Evolutionary conservation across 108 stramenopile species (phyloP).

Genomic region (Poteriospumella lacustris): DNA sequence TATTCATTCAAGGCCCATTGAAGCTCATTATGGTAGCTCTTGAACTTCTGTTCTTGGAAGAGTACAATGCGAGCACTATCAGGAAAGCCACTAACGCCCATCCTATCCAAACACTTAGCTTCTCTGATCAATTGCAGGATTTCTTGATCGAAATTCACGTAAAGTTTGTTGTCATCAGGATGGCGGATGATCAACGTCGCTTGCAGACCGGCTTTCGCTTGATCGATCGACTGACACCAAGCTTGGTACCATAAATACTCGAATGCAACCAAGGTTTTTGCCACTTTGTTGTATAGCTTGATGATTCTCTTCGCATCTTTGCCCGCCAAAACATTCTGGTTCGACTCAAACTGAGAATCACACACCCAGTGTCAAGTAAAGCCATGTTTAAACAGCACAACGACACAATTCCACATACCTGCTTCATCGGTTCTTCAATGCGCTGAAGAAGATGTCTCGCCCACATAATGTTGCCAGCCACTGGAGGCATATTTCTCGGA

Average conservation of each 20-base stretch:
- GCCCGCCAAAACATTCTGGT: conserved; percentile 70
- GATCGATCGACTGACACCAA: conserved; percentile 75
- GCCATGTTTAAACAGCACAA: neutral
- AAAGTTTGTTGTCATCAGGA: conserved; percentile 75
- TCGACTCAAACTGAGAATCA: conserved; percentile 61
- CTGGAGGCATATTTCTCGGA: conserved; percentile 74
- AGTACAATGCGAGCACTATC: conserved; percentile 77
- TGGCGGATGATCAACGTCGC: conserved; percentile 84
- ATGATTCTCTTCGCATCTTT: conserved; percentile 78
- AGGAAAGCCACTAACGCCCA: conserved; percentile 79
- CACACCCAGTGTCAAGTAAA: neutral
- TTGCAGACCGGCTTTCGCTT: conserved; percentile 81
- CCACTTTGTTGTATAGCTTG: conserved; percentile 86
- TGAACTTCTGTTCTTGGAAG: conserved; percentile 79
- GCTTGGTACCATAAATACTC: conserved; percentile 88
- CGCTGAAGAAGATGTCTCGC: conserved; percentile 75
- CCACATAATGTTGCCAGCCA: conserved; percentile 82
- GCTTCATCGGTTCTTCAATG: conserved; percentile 83
- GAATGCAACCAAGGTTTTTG: conserved; percentile 75
- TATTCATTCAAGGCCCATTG: conserved; percentile 78
- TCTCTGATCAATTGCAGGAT: conserved; percentile 82
- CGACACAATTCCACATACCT: neutral
- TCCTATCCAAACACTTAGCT: conserved; percentile 78
- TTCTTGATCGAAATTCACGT: conserved; percentile 83
- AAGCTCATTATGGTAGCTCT: conserved; percentile 72